Conservation (phyloP, 2,329 filamentous ascomycete species). For the Colletotrichum noveboracense region DNA sequence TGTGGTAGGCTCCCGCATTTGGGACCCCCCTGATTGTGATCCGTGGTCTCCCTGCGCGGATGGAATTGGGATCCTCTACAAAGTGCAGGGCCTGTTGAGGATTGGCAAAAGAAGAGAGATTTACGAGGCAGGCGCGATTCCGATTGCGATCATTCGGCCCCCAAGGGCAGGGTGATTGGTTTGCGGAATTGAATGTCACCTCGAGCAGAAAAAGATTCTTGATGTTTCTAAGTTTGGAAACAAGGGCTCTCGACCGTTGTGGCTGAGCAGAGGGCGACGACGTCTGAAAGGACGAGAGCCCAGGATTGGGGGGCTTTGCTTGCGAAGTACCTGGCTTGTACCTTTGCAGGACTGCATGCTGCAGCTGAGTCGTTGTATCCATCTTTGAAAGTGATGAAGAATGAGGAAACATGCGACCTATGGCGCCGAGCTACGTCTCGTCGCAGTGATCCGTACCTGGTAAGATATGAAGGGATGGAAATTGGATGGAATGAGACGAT, state of each 20-base stretch:
- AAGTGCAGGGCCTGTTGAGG: background rate
- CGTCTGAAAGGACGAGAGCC: background rate
- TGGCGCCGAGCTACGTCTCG: background rate
- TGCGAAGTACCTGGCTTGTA: background rate
- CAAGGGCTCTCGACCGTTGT: background rate
- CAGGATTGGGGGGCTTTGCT: background rate
- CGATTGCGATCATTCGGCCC: background rate
- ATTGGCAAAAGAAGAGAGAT: background rate
- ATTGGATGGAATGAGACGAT: background rate
- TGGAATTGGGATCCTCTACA: background rate
- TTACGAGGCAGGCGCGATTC: background rate
- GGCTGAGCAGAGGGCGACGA: background rate
- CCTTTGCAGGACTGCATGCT: background rate
- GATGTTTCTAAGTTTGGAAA: conserved; percentile 4
- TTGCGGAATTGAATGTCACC: background rate
- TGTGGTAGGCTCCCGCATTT: background rate
- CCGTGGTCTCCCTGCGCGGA: background rate
- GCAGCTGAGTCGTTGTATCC: background rate
- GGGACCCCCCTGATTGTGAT: background rate
- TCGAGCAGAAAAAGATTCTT: background rate
- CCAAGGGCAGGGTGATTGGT: background rate
- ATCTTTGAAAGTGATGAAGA: background rate
- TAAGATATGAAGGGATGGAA: background rate
- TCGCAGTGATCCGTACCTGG: background rate
- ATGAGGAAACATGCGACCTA: background rate